Evolutionary conservation across 306 rosid species (phyloP).

Genomic region (Cucumis melo): DNA sequence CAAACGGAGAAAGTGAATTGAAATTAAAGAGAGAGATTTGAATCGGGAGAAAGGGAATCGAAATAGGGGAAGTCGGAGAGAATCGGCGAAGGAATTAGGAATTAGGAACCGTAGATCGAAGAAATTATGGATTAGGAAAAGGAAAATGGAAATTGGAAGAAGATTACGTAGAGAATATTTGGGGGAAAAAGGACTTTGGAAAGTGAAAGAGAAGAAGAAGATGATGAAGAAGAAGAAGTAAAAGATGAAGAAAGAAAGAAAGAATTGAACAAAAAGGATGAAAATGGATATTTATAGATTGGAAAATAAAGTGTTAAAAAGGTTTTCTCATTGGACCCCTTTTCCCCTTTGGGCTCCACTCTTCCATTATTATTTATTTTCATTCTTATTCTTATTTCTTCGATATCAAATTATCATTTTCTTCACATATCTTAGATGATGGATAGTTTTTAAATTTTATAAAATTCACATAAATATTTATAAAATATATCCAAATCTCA

Average conservation of each 20-base stretch:
- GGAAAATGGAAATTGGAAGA: neutral
- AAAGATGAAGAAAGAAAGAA: too few relatives aligned
- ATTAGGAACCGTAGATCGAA: neutral
- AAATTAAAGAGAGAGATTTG: neutral
- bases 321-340: neutral
- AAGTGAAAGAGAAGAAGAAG: neutral
- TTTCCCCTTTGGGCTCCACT: neutral
- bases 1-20: neutral
- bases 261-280: neutral
- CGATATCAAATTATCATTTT: too few relatives aligned
- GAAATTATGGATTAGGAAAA: neutral
- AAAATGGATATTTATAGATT: neutral
- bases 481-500: too few relatives aligned
- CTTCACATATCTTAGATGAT: too few relatives aligned
- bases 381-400: too few relatives aligned
- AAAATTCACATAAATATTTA: too few relatives aligned
- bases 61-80: neutral
- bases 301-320: neutral
- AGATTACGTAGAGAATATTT: slow-evolving; percentile 5
- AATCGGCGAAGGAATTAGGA: neutral
- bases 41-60: neutral
- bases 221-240: neutral
- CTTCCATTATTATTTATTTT: neutral
- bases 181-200: neutral
- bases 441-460: too few relatives aligned